Conservation (phyloP, 768 basidiomycete genomes). For the Leccinum variicolor region DNA sequence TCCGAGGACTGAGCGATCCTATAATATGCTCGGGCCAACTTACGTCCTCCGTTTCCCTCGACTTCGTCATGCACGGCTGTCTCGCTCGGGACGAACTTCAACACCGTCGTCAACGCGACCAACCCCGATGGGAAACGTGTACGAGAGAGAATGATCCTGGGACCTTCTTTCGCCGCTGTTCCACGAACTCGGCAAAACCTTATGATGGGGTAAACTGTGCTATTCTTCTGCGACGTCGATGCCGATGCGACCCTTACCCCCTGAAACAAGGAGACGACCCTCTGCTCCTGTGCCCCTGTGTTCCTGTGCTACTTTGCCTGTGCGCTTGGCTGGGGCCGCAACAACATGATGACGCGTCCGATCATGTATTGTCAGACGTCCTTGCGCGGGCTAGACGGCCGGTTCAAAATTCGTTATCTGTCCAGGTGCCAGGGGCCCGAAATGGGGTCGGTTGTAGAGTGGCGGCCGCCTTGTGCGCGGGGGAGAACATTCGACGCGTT, state of each 20-base stretch:
- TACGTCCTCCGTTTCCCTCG: constrained; percentile 1
- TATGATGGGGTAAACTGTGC: background rate
- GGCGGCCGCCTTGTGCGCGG: background rate
- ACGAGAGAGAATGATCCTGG: background rate
- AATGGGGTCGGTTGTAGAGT: background rate
- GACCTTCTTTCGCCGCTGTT: background rate
- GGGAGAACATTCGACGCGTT: background rate
- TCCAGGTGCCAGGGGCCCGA: background rate
- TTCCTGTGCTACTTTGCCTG: background rate
- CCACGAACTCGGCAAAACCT: constrained; percentile 1
- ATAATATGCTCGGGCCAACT: background rate
- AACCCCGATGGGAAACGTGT: constrained; percentile 9
- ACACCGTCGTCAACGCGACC: background rate
- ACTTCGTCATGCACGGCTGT: background rate
- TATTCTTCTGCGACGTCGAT: background rate
- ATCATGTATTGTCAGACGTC: background rate
- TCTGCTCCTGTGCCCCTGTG: background rate
- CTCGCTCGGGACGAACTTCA: constrained; percentile 6
- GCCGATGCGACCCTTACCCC: background rate
- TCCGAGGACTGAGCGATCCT: background rate
- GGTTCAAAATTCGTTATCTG: background rate
- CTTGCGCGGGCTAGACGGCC: background rate
- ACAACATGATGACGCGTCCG: background rate
- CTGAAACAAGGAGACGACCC: background rate
- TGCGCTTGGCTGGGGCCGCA: background rate